phyloP scores from a whole-genome alignment of 352 stramenopile species.

The Pythium rishiriense region DNA sequence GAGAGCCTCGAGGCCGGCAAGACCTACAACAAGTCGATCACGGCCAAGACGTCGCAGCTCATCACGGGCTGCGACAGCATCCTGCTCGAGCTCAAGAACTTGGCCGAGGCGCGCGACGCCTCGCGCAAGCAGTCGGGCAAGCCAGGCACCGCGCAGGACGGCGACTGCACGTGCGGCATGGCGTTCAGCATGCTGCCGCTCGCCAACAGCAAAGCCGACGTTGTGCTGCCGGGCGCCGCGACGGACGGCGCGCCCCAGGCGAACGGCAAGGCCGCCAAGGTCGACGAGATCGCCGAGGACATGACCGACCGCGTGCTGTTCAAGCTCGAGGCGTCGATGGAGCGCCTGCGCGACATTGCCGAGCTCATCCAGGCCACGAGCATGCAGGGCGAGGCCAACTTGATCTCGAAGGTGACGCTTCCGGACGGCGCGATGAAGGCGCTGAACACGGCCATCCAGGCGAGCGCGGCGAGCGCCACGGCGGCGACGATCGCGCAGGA shows the following conservation, averaged over 20 bases:
- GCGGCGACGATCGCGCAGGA: slow-evolving; percentile 76
- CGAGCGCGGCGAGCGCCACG: slow-evolving; percentile 60
- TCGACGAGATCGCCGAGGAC: slow-evolving; percentile 73
- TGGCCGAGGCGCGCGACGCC: slow-evolving; percentile 55
- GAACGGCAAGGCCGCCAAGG: slow-evolving; percentile 13
- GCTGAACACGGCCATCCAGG: slow-evolving; percentile 57
- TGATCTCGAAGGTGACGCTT: slow-evolving; percentile 76
- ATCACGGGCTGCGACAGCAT: slow-evolving; percentile 76
- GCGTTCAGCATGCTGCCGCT: slow-evolving; percentile 67
- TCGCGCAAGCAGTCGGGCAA: slow-evolving; percentile 47
- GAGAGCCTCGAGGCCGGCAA: slow-evolving; percentile 76
- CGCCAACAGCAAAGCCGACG: slow-evolving; percentile 17
- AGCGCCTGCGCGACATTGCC: slow-evolving; percentile 67
- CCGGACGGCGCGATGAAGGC: slow-evolving; percentile 57
- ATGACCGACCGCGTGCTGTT: slow-evolving; percentile 75
- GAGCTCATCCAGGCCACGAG: slow-evolving; percentile 84
- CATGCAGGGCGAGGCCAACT: slow-evolving; percentile 81
- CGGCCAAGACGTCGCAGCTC: slow-evolving; percentile 76
- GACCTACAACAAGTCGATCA: slow-evolving; percentile 87
- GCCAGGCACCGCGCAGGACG: slow-evolving; percentile 26
- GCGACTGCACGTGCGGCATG: slow-evolving; percentile 56
- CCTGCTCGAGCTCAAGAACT: slow-evolving; percentile 73
- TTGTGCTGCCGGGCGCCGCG: slow-evolving; percentile 6
- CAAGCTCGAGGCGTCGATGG: slow-evolving; percentile 75
- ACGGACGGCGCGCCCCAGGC: slow-evolving; percentile 1